These are phyloP conservation scores for Monilinia vaccinii-corymbosi DNA, from an alignment of 2,329 filamentous ascomycete species.

Conservation along the genomic window DNA sequence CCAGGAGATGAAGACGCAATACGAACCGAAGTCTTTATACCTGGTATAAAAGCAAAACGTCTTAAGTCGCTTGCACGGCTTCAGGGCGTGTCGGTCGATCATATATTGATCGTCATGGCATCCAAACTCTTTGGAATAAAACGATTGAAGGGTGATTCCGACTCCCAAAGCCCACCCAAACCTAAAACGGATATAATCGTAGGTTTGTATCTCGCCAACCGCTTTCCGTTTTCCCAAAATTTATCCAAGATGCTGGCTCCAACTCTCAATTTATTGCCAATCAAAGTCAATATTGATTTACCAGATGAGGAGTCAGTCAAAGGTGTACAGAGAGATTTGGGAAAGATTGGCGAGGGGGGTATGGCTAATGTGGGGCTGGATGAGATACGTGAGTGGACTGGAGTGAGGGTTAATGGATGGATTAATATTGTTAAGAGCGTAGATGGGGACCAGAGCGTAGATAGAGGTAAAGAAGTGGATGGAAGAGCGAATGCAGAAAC, in stretches of 20 bases:
- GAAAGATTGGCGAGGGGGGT: slow-evolving; percentile 45
- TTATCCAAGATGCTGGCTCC: slow-evolving; percentile 49
- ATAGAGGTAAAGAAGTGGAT: neutral
- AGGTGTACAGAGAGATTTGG: slow-evolving; percentile 59
- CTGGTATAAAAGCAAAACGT: slow-evolving; percentile 35
- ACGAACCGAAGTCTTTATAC: slow-evolving; percentile 36
- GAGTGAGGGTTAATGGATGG: slow-evolving; percentile 58
- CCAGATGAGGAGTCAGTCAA: slow-evolving; percentile 38
- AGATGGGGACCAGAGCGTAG: neutral
- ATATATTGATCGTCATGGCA: slow-evolving; percentile 54
- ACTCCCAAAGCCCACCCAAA: neutral
- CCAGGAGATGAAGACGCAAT: neutral
- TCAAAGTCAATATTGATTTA: slow-evolving; percentile 45
- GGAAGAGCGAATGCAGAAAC: neutral
- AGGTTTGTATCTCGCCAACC: slow-evolving; percentile 78
- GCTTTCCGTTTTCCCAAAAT: slow-evolving; percentile 43
- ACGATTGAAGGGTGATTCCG: slow-evolving; percentile 9
- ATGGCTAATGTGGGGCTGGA: slow-evolving; percentile 54
- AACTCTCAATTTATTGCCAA: slow-evolving; percentile 70
- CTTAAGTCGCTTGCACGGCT: slow-evolving; percentile 37
- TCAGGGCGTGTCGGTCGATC: slow-evolving; percentile 58
- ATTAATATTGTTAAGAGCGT: slow-evolving; percentile 65
- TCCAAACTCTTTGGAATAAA: slow-evolving; percentile 44
- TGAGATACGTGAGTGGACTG: slow-evolving; percentile 70
- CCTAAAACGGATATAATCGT: slow-evolving; percentile 45